Percentiles rank a stretch among this genome's conserved stretches.
These are phyloP conservation scores for Tuber borchii DNA, from an alignment of 495 filamentous ascomycete species.

Conservation along the genomic window DNA sequence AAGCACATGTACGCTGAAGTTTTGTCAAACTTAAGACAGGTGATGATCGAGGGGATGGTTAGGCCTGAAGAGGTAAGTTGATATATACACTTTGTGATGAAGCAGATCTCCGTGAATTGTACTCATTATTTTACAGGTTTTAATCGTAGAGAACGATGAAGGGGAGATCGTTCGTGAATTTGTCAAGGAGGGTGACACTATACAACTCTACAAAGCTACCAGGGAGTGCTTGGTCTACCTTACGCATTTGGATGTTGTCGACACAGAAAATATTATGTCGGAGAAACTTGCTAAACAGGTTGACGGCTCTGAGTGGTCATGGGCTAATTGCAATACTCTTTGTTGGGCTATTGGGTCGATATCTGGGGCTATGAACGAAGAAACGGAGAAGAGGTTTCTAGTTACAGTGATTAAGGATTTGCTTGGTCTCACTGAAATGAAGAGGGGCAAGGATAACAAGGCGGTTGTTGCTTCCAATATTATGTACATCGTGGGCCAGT, in stretches of 20 bases:
- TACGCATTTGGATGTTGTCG: constrained; percentile 93
- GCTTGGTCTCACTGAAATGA: constrained; percentile 97
- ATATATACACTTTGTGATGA: neutral
- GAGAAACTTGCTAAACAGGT: constrained; percentile 94
- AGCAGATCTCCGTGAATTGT: neutral
- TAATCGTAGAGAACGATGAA: constrained; percentile 98
- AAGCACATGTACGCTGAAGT: constrained; percentile 97
- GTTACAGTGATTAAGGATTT: constrained; percentile 98
- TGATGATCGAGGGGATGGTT: constrained; percentile 99
- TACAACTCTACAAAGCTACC: constrained; percentile 98
- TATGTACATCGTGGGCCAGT: constrained; percentile 99
- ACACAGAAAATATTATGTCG: constrained; percentile 98
- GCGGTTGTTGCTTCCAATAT: constrained; percentile 98
- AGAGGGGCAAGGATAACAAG: constrained; percentile 98
- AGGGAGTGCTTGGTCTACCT: constrained; percentile 95
- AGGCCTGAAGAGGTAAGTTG: constrained; percentile 68
- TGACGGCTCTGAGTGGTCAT: constrained; percentile 93
- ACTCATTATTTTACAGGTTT: constrained; percentile 49
- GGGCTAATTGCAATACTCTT: constrained; percentile 97
- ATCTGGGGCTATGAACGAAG: constrained; percentile 97
- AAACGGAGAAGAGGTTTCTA: constrained; percentile 95
- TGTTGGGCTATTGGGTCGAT: constrained; percentile 99
- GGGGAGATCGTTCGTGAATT: constrained; percentile 98
- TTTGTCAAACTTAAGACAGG: constrained; percentile 81
- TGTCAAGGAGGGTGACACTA: constrained; percentile 97